Evolutionary conservation across 1,284 basidiomycete genomes (phyloP), one percentile per base, ranked within the genome.

Genomic region (Sporisorium graminicola): DNA sequence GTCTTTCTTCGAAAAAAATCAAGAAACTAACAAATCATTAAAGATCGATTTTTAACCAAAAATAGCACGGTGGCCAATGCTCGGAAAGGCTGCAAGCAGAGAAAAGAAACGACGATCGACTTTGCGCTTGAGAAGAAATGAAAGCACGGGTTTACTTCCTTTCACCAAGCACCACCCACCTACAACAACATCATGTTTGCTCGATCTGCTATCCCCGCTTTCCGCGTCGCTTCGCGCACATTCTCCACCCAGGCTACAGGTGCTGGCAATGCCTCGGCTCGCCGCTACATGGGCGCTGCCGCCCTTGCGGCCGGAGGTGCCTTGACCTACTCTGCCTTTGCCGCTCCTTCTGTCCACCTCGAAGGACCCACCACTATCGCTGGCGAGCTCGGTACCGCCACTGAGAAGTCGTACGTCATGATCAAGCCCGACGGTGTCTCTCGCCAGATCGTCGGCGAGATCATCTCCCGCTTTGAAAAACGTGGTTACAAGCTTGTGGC

Each of bases 391-490:
- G 85, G 86, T 29, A 88, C 86, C 40, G 79, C 78, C 44, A 78
- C 83, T 37, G 87, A 88, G 82, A 81, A 86, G 60, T 86, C 86
- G 56, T 88, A 87, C 76, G 82, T 88, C 80, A 88, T 88, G 87
- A 86, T 87, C 61, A 81, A 84, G 75, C 82, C 82, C 33, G 82
- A 84, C 72, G 82, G 79, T 33, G 60, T 60, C 50, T 78, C 79
- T 29, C 77, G 82, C 49, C 81, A 82, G 67, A 76, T 84, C 43
- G 78, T 84, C 43, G 79, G 80, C 58, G 79, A 84, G 64, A 79
- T 84, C 61, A 80, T 84, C 44, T 35, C 63, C 37, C 75, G 79
- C 40, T 82, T 84, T 51, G 82, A 84, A 65, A 57, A 63, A 20
- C 64, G 81, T 18, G 82, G 82, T 42, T 82, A 65, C 58, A 59